phyloP scores from a whole-genome alignment of 805 yeast genomes.

The Kurtzmaniella fragi region DNA sequence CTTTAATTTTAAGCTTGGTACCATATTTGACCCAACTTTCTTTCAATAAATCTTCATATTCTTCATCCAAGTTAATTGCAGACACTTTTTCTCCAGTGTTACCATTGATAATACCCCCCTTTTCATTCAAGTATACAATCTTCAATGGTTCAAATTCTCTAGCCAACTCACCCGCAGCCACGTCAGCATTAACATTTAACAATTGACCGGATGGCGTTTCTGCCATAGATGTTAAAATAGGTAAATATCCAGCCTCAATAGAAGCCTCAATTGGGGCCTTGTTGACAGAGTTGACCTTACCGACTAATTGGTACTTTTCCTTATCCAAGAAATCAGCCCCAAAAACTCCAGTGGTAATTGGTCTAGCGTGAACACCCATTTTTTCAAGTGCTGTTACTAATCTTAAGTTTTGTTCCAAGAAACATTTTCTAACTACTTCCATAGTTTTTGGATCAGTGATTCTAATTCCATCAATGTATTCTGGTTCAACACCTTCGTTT shows the following conservation, averaged over 20 bases:
- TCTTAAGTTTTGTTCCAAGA: conserved; percentile 90
- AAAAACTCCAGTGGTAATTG: conserved; percentile 97
- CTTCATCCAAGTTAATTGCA: conserved; percentile 91
- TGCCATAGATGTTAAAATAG: conserved; percentile 92
- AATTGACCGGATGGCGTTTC: conserved; percentile 97
- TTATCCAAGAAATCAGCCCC: conserved; percentile 87
- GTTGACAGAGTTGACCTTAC: conserved; percentile 80
- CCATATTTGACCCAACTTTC: conserved; percentile 99
- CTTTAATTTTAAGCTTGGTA: conserved; percentile 93
- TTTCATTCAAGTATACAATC: conserved; percentile 93
- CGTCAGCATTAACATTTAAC: conserved; percentile 96
- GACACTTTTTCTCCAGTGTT: conserved; percentile 86
- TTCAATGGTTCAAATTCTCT: conserved; percentile 95
- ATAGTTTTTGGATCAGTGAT: conserved; percentile 92
- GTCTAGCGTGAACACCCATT: conserved; percentile 97
- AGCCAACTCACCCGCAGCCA: conserved; percentile 97
- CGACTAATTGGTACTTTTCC: conserved; percentile 88
- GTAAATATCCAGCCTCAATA: conserved; percentile 93
- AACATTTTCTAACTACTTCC: conserved; percentile 93
- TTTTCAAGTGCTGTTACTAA: conserved; percentile 93
- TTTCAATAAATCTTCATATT: conserved; percentile 83
- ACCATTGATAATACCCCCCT: conserved; percentile 96
- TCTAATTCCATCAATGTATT: conserved; percentile 93
- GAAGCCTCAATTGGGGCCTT: conserved; percentile 89
- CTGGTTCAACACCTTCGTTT: conserved; percentile 92